Conservation (phyloP, 805 yeast genomes). For the Teunomyces funiuensis region DNA sequence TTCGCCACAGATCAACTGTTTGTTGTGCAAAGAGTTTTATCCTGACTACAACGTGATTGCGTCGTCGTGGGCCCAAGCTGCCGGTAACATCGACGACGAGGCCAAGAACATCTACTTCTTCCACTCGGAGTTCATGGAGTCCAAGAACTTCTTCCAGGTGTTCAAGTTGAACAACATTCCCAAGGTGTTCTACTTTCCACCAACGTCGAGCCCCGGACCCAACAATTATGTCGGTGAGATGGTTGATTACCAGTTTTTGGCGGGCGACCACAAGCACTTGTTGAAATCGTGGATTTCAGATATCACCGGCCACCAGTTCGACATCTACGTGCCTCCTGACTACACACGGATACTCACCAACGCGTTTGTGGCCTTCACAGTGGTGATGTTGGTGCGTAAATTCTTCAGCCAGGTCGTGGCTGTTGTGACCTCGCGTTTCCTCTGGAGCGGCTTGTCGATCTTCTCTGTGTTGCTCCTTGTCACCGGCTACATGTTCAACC, state of each 20-base stretch:
- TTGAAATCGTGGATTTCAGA: constrained; percentile 35
- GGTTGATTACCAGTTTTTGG: constrained; percentile 46
- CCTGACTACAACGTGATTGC: constrained; percentile 67
- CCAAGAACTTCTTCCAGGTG: constrained; percentile 51
- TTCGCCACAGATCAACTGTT: constrained; percentile 72
- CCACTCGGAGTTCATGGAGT: constrained; percentile 65
- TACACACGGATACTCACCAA: constrained; percentile 38
- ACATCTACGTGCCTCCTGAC: constrained; percentile 42
- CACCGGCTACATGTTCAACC: constrained; percentile 92
- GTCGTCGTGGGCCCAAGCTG: constrained; percentile 52
- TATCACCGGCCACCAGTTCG: constrained; percentile 35
- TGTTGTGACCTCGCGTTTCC: constrained; percentile 48
- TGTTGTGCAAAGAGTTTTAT: constrained; percentile 64
- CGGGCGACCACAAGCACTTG: constrained; percentile 43
- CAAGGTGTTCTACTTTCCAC: constrained; percentile 60
- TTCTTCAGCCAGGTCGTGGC: constrained; percentile 32
- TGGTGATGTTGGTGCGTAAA: constrained; percentile 24
- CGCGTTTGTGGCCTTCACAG: constrained; percentile 34
- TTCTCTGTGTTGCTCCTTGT: constrained; percentile 67
- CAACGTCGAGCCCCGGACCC: constrained; percentile 40
- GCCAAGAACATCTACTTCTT: constrained; percentile 64
- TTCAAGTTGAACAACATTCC: constrained; percentile 75
- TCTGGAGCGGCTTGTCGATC: constrained; percentile 76
- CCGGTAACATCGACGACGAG: no score
- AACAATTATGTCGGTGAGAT: constrained; percentile 26